A percentile compares a stretch with the other conserved stretches of the same genome.
Evolutionary conservation across 768 basidiomycete species (phyloP).

Genomic region (Auricularia auricula-judae): DNA sequence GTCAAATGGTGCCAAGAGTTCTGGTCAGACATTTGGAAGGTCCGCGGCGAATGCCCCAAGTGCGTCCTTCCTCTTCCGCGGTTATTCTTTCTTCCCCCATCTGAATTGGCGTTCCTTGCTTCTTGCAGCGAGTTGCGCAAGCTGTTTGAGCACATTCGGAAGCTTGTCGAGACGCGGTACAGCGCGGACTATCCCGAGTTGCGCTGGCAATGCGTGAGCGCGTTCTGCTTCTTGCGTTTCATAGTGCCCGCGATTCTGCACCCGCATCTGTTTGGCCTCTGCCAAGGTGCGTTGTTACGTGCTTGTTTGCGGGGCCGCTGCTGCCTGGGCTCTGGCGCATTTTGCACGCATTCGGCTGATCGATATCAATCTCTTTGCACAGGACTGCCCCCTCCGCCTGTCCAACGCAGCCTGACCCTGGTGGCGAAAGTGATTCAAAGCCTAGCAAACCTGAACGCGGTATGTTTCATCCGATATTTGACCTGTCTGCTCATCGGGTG

Average conservation of each 20-base stretch:
- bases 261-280: slow-evolving; percentile 74
- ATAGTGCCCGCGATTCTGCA: slow-evolving; percentile 85
- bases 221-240: slow-evolving; percentile 83
- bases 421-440: slow-evolving; percentile 87
- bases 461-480: slow-evolving; percentile 21
- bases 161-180: slow-evolving; percentile 47
- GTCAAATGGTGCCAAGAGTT: slow-evolving; percentile 70
- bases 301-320: too few relatives aligned
- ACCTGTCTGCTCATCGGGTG: not conserved
- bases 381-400: slow-evolving; percentile 57
- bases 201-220: slow-evolving; percentile 75
- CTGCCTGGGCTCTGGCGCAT: too few relatives aligned
- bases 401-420: slow-evolving; percentile 72
- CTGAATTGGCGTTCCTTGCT: slow-evolving; percentile 5
- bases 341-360: not conserved
- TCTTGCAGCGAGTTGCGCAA: slow-evolving; percentile 54
- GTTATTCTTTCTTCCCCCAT: slow-evolving; percentile 4
- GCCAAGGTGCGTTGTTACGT: slow-evolving; percentile 39
- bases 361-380: not conserved
- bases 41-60: slow-evolving; percentile 63
- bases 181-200: slow-evolving; percentile 30
- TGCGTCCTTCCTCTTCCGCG: slow-evolving; percentile 25
- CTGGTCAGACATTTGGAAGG: slow-evolving; percentile 73
- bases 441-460: slow-evolving; percentile 72
- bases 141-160: slow-evolving; percentile 59